These are phyloP conservation scores for Thecamonas trahens DNA, from an alignment of 78 protist species.

Conservation along the genomic window DNA sequence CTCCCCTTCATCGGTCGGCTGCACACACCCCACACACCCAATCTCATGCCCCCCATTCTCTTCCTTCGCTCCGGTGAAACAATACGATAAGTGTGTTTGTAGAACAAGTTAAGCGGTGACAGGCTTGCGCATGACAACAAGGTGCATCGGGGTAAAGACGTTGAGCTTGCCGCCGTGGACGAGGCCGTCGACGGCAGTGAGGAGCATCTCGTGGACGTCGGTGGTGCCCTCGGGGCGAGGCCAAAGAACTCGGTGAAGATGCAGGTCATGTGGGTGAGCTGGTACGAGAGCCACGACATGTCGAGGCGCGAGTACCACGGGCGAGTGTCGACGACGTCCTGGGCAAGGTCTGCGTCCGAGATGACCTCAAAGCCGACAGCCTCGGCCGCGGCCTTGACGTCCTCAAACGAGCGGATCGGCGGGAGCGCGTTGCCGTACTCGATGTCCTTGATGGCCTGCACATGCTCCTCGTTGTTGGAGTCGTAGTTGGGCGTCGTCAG, in stretches of 20 bases:
- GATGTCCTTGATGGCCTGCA: not conserved
- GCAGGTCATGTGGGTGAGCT: too few relatives aligned
- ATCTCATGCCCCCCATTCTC: not conserved
- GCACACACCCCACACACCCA: not conserved
- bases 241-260: too few relatives aligned
- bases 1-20: not conserved
- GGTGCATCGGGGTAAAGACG: too few relatives aligned
- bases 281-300: too few relatives aligned
- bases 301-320: too few relatives aligned
- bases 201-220: too few relatives aligned
- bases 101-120: not conserved
- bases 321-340: not conserved
- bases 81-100: not conserved
- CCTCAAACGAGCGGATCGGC: not conserved
- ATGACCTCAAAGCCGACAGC: constrained; percentile 2
- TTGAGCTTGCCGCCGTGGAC: too few relatives aligned
- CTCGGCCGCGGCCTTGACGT: not conserved
- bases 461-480: constrained; percentile 11
- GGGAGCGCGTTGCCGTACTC: constrained; percentile 28
- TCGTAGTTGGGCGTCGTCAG: constrained; percentile 22
- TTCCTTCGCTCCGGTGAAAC: not conserved
- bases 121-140: not conserved
- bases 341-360: not conserved
- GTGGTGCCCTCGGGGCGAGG: too few relatives aligned
- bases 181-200: too few relatives aligned